Evolutionary conservation across 1,284 basidiomycete species (phyloP).

Genomic region (Austroboletus olivaceoglutinosus): DNA sequence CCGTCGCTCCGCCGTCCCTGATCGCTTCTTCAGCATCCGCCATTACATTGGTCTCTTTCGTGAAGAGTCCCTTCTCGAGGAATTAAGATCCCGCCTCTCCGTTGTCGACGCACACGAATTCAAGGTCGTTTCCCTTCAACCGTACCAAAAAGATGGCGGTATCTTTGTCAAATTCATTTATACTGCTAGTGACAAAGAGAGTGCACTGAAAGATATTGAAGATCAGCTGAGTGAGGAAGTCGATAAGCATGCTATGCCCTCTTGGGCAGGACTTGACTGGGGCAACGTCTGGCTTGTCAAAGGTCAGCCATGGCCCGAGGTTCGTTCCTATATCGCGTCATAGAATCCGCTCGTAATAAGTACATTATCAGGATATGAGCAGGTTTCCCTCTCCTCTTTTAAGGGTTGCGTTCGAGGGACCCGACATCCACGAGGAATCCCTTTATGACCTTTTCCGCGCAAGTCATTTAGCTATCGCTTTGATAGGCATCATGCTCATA

Average conservation of each 20-base stretch:
- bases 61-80: slow-evolving; percentile 51
- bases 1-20: slow-evolving; percentile 1
- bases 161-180: slow-evolving; percentile 84
- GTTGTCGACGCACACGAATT: slow-evolving; percentile 54
- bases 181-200: slow-evolving; percentile 38
- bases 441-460: slow-evolving; percentile 72
- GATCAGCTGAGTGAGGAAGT: slow-evolving; percentile 43
- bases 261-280: slow-evolving; percentile 55
- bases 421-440: slow-evolving; percentile 77
- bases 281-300: slow-evolving; percentile 77
- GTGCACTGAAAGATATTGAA: slow-evolving; percentile 50
- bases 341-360: slow-evolving; percentile 4
- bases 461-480: slow-evolving; percentile 24
- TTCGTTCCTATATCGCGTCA: slow-evolving; percentile 31
- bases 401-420: slow-evolving; percentile 82
- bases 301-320: slow-evolving; percentile 84
- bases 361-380: slow-evolving; percentile 74
- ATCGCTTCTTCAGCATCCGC: slow-evolving; percentile 48
- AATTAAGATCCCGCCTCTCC: slow-evolving; percentile 49
- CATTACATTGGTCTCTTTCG: slow-evolving; percentile 58
- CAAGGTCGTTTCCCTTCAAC: slow-evolving; percentile 55
- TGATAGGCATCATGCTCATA: slow-evolving; percentile 15
- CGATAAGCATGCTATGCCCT: slow-evolving; percentile 52
- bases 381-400: slow-evolving; percentile 74
- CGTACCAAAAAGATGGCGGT: slow-evolving; percentile 78